Evolutionary conservation across 2,329 filamentous ascomycete species (phyloP).

Genomic region (Curvularia sp.): DNA sequence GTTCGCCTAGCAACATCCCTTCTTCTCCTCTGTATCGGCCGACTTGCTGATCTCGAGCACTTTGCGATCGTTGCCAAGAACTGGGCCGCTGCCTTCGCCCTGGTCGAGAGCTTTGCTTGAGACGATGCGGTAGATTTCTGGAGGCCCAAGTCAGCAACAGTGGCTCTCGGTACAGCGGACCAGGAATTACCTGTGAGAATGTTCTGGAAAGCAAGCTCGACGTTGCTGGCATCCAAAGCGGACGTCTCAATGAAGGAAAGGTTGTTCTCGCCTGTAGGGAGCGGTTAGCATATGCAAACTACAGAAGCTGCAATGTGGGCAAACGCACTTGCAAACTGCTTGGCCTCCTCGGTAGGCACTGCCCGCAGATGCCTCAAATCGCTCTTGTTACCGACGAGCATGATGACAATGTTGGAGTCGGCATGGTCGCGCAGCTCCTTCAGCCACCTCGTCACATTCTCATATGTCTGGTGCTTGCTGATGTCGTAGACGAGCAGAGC

Average conservation of each 20-base stretch:
- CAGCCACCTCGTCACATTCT: slow-evolving; percentile 98
- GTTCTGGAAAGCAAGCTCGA: slow-evolving; percentile 99
- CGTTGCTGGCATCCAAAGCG: slow-evolving; percentile 97
- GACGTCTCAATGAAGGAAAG: slow-evolving; percentile 99
- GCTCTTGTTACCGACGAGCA: slow-evolving; percentile 99
- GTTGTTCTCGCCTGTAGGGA: slow-evolving; percentile 83
- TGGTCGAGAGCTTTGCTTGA: slow-evolving; percentile 96
- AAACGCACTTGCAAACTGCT: slow-evolving; percentile 88
- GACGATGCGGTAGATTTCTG: slow-evolving; percentile 99
- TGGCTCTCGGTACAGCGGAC: neutral
- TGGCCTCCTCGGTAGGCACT: slow-evolving; percentile 96
- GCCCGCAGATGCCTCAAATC: slow-evolving; percentile 98
- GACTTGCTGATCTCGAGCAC: slow-evolving; percentile 85
- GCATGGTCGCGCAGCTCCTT: slow-evolving; percentile 98
- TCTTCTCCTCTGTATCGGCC: slow-evolving; percentile 79
- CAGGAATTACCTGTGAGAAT: slow-evolving; percentile 86
- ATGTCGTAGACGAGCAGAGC: slow-evolving; percentile 99
- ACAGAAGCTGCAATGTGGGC: slow-evolving; percentile 22
- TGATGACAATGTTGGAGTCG: slow-evolving; percentile 98
- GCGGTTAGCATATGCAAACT: slow-evolving; percentile 5
- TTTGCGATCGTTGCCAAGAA: slow-evolving; percentile 76
- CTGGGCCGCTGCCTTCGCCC: slow-evolving; percentile 80
- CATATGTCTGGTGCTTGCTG: slow-evolving; percentile 99
- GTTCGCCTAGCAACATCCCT: slow-evolving; percentile 75
- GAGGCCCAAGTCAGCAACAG: slow-evolving; percentile 22